A percentile compares a stretch with the other conserved stretches of the same genome.
phyloP scores from a whole-genome alignment of 108 stramenopile species.

The Skeletonema grethae region DNA sequence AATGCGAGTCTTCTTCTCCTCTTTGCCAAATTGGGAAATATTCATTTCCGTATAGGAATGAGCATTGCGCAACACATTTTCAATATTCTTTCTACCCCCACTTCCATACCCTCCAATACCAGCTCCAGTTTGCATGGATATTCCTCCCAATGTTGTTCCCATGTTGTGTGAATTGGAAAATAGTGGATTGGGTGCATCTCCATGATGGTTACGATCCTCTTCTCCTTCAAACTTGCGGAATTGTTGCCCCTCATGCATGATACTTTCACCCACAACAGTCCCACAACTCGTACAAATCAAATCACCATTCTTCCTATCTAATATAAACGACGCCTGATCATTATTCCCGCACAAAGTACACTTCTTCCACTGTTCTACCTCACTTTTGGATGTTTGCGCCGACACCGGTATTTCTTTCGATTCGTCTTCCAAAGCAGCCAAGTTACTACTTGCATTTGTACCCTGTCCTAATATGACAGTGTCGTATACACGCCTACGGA shows the following conservation, averaged over 20 bases:
- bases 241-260: slow-evolving; percentile 87
- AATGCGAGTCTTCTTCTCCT: slow-evolving; percentile 79
- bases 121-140: slow-evolving; percentile 65
- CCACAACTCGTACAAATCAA: slow-evolving; percentile 84
- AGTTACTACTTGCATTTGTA: slow-evolving; percentile 36
- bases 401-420: slow-evolving; percentile 50
- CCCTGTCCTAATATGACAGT: slow-evolving; percentile 83
- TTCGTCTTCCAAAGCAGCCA: slow-evolving; percentile 50
- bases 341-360: slow-evolving; percentile 85
- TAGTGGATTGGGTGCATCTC: slow-evolving; percentile 80
- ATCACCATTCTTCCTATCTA: slow-evolving; percentile 89
- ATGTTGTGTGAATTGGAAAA: slow-evolving; percentile 84
- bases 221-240: slow-evolving; percentile 94
- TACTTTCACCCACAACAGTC: slow-evolving; percentile 76
- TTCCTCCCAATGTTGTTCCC: slow-evolving; percentile 73
- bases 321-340: slow-evolving; percentile 78
- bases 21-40: slow-evolving; percentile 86
- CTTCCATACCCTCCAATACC: slow-evolving; percentile 73
- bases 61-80: slow-evolving; percentile 79
- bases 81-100: slow-evolving; percentile 50
- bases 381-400: slow-evolving; percentile 34
- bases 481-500: slow-evolving; percentile 81
- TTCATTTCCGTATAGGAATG: slow-evolving; percentile 86
- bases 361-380: slow-evolving; percentile 67
- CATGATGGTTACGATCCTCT: slow-evolving; percentile 89